These are phyloP conservation scores for Fagopyrum esculentum DNA, from an alignment of 148 eudicot species.

Conservation along the genomic window DNA sequence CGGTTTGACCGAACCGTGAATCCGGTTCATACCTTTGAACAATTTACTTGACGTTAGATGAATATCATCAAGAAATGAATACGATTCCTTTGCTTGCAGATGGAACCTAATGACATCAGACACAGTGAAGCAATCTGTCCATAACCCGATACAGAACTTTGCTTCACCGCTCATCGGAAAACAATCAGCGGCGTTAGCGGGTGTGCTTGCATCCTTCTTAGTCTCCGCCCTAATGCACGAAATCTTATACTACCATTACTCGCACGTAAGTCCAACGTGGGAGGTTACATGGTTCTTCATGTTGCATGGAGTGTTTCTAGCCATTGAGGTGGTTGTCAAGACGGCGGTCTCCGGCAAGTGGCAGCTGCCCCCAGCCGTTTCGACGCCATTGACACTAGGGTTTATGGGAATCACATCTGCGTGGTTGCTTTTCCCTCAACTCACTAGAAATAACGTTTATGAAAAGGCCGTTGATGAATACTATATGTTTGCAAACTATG, in stretches of 20 bases:
- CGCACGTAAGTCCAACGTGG: constrained; percentile 47
- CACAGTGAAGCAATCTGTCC: constrained; percentile 18
- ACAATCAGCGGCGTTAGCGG: constrained; percentile 27
- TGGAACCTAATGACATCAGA: constrained; percentile 48
- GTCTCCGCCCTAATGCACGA: constrained; percentile 85
- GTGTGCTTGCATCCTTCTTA: constrained; percentile 36
- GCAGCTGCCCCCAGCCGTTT: constrained; percentile 35
- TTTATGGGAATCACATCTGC: constrained; percentile 42
- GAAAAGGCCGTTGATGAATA: constrained; percentile 36
- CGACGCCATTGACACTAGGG: constrained; percentile 54
- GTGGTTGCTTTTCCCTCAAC: constrained; percentile 66
- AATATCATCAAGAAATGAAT: not conserved
- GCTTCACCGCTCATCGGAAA: constrained; percentile 17
- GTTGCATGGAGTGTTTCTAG: constrained; percentile 50
- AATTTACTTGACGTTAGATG: not conserved
- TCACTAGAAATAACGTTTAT: constrained; percentile 37
- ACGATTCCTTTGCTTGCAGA: not conserved
- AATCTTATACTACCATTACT: constrained; percentile 41
- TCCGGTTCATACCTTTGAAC: not conserved
- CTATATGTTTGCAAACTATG: not conserved
- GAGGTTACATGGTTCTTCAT: constrained; percentile 60
- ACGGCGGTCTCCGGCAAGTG: constrained; percentile 21
- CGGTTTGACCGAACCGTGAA: too few species aligned
- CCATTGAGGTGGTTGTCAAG: constrained; percentile 38
- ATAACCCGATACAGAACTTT: constrained; percentile 24